A percentile compares a stretch with the other conserved stretches of the same genome.
Evolutionary conservation across 2,329 filamentous ascomycete genomes (phyloP).

Genomic region (Fusarium xyrophilum): DNA sequence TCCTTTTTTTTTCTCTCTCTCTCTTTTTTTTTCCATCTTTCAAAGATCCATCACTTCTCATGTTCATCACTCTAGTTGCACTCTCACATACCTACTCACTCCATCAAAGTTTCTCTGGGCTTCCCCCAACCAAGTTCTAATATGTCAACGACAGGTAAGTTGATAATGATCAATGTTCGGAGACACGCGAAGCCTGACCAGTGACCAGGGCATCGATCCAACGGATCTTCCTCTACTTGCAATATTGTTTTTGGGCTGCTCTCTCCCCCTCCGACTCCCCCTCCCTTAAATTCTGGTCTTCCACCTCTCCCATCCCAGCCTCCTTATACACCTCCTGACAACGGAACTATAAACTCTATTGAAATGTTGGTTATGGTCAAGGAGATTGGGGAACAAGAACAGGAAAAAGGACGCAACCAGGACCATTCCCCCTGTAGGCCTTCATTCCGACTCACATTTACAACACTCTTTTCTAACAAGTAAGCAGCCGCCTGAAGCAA

Average conservation of each 20-base stretch:
- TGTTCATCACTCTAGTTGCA: not conserved
- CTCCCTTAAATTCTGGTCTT: not conserved
- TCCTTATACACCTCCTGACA: not conserved
- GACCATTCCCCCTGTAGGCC: not conserved
- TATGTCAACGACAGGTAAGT: not conserved
- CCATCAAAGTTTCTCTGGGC: not conserved
- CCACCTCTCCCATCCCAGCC: not conserved
- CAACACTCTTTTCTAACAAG: not conserved
- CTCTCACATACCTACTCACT: not conserved
- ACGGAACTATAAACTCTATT: not conserved
- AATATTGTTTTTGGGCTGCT: not conserved
- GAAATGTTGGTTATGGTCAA: not conserved
- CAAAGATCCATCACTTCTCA: not conserved
- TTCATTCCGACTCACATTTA: not conserved
- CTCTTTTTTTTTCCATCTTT: not conserved
- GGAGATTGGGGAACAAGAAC: not conserved
- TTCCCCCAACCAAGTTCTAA: not conserved
- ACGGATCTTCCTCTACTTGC: not conserved
- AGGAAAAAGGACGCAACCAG: not conserved
- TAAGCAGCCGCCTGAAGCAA: not conserved
- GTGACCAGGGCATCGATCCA: not conserved
- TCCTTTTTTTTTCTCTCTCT: not conserved
- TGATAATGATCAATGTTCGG: not conserved
- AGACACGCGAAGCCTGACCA: not conserved
- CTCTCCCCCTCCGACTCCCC: not conserved